Conservation (phyloP, 1,284 basidiomycete species). For the Apiotrichum veenhuisii region DNA sequence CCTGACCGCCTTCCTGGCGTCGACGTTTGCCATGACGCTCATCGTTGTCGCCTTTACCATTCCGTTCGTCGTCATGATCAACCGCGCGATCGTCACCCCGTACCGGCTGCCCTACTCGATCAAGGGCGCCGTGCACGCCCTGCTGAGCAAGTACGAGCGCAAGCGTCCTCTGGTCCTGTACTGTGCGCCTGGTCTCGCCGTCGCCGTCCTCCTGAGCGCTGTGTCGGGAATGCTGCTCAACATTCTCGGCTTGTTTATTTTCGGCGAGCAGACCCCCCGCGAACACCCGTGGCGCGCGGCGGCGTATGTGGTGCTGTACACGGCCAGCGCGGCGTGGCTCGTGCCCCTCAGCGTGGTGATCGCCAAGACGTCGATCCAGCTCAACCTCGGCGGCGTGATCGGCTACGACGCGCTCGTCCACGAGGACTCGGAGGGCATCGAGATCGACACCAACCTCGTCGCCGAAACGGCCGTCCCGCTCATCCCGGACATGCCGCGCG, state of each 20-base stretch:
- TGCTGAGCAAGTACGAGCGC: slow-evolving; percentile 77
- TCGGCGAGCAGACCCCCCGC: background rate
- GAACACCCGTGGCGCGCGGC: background rate
- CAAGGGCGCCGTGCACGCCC: slow-evolving; percentile 62
- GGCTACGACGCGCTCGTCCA: slow-evolving; percentile 31
- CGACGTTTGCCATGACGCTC: slow-evolving; percentile 48
- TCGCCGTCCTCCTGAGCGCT: slow-evolving; percentile 61
- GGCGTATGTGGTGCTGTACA: background rate
- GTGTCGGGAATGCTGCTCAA: background rate
- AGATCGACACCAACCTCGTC: background rate
- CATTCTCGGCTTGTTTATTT: background rate
- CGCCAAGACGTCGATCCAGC: no score
- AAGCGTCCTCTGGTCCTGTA: slow-evolving; percentile 76
- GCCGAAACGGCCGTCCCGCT: slow-evolving; percentile 54
- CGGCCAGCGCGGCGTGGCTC: no score
- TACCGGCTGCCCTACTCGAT: slow-evolving; percentile 66
- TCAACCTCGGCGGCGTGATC: no score
- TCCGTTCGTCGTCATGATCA: slow-evolving; percentile 71
- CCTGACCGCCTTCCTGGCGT: no score
- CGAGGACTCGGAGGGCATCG: slow-evolving; percentile 27
- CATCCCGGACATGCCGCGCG: slow-evolving; percentile 32
- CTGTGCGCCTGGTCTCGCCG: slow-evolving; percentile 79
- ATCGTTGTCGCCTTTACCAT: slow-evolving; percentile 69
- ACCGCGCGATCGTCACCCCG: slow-evolving; percentile 78
- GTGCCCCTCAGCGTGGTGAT: no score